Evolutionary conservation across 1,284 basidiomycete genomes (phyloP).

Genomic region (Clitocybe nebularis): DNA sequence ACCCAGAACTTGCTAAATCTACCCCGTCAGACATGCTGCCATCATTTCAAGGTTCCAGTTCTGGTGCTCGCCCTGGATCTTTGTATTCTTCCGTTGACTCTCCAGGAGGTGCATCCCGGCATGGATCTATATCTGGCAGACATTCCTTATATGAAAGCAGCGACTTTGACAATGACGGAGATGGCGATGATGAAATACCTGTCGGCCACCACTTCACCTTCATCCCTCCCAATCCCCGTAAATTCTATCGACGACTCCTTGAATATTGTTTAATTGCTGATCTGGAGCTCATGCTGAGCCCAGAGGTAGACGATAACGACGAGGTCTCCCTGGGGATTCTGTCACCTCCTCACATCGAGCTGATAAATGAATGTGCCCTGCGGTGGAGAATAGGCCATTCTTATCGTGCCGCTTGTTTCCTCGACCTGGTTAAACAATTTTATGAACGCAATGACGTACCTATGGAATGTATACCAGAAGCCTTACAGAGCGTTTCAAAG

Average conservation of each 20-base stretch:
- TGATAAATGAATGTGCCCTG: slow-evolving; percentile 85
- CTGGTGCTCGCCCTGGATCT: slow-evolving; percentile 48
- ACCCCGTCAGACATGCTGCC: slow-evolving; percentile 53
- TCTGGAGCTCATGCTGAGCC: slow-evolving; percentile 84
- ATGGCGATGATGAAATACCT: slow-evolving; percentile 65
- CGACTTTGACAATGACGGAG: slow-evolving; percentile 35
- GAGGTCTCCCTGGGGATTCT: slow-evolving; percentile 95
- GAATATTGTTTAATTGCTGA: slow-evolving; percentile 84
- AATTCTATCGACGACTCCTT: slow-evolving; percentile 82
- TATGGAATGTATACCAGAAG: slow-evolving; percentile 91
- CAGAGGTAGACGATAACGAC: slow-evolving; percentile 88
- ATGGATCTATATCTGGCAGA: slow-evolving; percentile 62
- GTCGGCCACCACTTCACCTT: slow-evolving; percentile 79
- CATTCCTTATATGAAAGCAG: slow-evolving; percentile 48
- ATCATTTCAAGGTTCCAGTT: slow-evolving; percentile 31
- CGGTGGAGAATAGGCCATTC: slow-evolving; percentile 86
- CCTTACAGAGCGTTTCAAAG: slow-evolving; percentile 70
- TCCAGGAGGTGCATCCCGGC: slow-evolving; percentile 36
- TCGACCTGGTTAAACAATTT: slow-evolving; percentile 84
- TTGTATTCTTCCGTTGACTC: slow-evolving; percentile 43
- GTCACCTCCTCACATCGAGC: slow-evolving; percentile 74
- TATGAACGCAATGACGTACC: slow-evolving; percentile 92
- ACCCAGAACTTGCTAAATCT: slow-evolving; percentile 85
- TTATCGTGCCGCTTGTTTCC: slow-evolving; percentile 77
- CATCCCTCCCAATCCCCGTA: slow-evolving; percentile 86